Base-by-base conservation (phyloP, 345 rosid genomes). In the Euphorbia pulcherrima region DNA sequence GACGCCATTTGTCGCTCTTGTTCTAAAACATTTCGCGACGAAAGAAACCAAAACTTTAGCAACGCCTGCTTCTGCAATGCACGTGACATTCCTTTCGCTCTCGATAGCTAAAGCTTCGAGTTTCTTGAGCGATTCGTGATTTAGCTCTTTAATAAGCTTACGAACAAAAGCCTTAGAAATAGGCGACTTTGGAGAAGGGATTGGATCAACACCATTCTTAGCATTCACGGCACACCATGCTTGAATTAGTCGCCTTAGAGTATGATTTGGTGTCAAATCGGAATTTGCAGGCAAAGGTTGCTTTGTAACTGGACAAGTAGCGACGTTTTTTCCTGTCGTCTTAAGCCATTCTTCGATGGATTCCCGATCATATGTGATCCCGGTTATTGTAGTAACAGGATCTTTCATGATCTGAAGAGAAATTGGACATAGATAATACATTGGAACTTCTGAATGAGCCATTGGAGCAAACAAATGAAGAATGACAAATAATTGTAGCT, bases 351-450 rank as follows among this genome's bases (percentile, higher is more conserved):
- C 47, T 66, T 87, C 91, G 54, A 84, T 84, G 86, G 85, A 82
- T 33, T 81, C 80, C 0, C 87, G 76, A 23, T 87, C 87, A 65
- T 87, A 87, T 10, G 88, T 83, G 64, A 87, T 87, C 37, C 91
- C 87, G 4, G 88, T 81, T 28, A 81, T 51, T 20, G 87, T 75
- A 4, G 87, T 87, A n/a, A 87, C 91, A 4, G 91, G 88, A 62
- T 84, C 88, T 62, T 63, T 80, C 83, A 87, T 81, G 79, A 84
- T 77, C 27, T 87, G 83, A 0, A 87, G 79, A 3, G 92, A 87
- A 27, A 87, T 84, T 29, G 87, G 92, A 44, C 92, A 87, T 21
- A 83, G 13, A 68, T 83, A 87, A 73, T 71, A 87, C 28, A 37
- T 71, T 14, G 92, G 92, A 28, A 87, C 62, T 23, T 86, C 88